Percentiles rank a stretch among this genome's conserved stretches.
Evolutionary conservation across 2,329 filamentous ascomycete genomes (phyloP).

Genomic region (Corynespora cassiicola): DNA sequence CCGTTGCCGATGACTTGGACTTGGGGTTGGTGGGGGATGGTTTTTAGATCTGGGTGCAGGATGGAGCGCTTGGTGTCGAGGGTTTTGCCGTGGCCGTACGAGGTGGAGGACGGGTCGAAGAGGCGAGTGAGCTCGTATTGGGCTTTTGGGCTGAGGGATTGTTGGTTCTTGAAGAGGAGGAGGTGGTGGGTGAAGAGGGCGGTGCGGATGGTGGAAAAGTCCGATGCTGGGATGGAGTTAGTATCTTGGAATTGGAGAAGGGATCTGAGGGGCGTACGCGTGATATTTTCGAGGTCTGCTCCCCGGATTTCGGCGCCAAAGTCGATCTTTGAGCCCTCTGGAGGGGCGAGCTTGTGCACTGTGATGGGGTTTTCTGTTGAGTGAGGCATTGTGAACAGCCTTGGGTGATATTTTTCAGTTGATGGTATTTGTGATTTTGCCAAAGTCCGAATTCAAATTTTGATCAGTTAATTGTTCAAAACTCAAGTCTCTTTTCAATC

Average conservation of each 20-base stretch:
- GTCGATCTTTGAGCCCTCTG: slow-evolving; percentile 41
- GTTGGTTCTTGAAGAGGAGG: slow-evolving; percentile 73
- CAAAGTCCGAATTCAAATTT: no score
- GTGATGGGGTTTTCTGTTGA: slow-evolving; percentile 24
- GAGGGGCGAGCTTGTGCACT: slow-evolving; percentile 21
- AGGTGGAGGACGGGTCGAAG: slow-evolving; percentile 71
- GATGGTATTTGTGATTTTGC: no score
- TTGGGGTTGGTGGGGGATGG: slow-evolving; percentile 79
- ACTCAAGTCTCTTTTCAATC: no score
- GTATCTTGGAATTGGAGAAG: slow-evolving; percentile 17
- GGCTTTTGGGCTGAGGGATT: slow-evolving; percentile 68
- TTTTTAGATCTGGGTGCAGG: slow-evolving; percentile 80
- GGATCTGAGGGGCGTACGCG: slow-evolving; percentile 55
- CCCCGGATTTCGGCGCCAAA: slow-evolving; percentile 68
- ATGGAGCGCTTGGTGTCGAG: slow-evolving; percentile 70
- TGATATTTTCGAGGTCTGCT: slow-evolving; percentile 67
- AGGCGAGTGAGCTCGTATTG: slow-evolving; percentile 77
- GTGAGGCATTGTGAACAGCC: slow-evolving; percentile 29
- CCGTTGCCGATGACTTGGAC: slow-evolving; percentile 84
- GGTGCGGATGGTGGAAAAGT: slow-evolving; percentile 68
- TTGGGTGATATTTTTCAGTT: not conserved
- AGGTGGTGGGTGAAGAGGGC: slow-evolving; percentile 74
- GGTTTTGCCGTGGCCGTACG: slow-evolving; percentile 79
- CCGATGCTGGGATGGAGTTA: slow-evolving; percentile 56
- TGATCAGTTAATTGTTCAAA: no score